These are phyloP conservation scores for Solanum neorickii DNA, from an alignment of 257 asterid species.

Conservation along the genomic window DNA sequence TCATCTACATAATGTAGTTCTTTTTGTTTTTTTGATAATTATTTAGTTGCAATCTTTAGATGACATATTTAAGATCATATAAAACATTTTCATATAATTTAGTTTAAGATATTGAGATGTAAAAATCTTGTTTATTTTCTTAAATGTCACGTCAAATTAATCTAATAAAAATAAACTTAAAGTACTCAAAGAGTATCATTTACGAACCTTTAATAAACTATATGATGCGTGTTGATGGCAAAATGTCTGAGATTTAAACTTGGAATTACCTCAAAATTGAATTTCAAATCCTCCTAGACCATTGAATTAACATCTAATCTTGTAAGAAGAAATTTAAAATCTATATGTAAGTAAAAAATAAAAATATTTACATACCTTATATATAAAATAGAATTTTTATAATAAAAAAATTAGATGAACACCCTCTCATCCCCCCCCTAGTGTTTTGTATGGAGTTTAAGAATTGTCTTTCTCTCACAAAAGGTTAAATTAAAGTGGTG, in stretches of 20 bases:
- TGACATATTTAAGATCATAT: too few species aligned
- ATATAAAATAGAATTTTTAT: neutral
- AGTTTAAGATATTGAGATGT: too few species aligned
- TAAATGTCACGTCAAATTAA: too few species aligned
- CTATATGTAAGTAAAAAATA: neutral
- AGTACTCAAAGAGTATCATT: too few species aligned
- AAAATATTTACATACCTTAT: neutral
- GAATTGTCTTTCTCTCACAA: neutral
- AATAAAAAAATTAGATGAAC: neutral
- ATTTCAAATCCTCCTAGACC: neutral
- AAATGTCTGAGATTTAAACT: neutral
- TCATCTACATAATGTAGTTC: neutral
- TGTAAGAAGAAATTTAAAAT: neutral
- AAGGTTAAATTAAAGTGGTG: neutral
- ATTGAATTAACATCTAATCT: neutral
- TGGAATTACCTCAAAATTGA: neutral
- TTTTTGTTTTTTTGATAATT: too few species aligned
- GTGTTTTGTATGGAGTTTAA: neutral
- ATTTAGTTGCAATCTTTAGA: too few species aligned
- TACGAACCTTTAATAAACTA: neutral
- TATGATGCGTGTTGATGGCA: neutral
- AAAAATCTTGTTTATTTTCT: too few species aligned
- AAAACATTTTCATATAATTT: too few species aligned
- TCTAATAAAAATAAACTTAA: too few species aligned
- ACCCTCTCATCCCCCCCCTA: neutral